Evolutionary conservation across 2,329 filamentous ascomycete species (phyloP).

Genomic region (Cladobotryum mycophilum): DNA sequence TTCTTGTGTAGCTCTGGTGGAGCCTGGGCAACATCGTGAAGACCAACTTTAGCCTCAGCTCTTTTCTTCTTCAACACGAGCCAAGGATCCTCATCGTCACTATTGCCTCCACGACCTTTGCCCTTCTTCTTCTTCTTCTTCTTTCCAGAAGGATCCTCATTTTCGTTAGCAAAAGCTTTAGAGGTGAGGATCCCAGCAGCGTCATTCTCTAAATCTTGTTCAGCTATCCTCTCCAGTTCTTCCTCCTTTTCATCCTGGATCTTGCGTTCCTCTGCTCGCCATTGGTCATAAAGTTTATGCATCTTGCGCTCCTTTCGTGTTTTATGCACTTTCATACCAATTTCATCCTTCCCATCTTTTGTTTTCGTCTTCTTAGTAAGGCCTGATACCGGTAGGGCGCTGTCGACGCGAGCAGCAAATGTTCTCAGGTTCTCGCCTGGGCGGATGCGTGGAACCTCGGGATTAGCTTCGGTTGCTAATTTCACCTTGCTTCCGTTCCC

Average conservation of each 20-base stretch:
- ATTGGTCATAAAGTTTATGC: slow-evolving; percentile 73
- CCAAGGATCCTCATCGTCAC: slow-evolving; percentile 64
- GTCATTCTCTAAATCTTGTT: slow-evolving; percentile 54
- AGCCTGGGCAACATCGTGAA: slow-evolving; percentile 61
- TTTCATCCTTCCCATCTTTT: slow-evolving; percentile 55
- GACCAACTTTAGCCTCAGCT: slow-evolving; percentile 45
- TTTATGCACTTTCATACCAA: slow-evolving; percentile 59
- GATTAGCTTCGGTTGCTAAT: slow-evolving; percentile 18
- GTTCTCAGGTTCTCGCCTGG: slow-evolving; percentile 79
- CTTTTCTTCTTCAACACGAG: slow-evolving; percentile 62
- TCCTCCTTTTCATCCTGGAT: slow-evolving; percentile 60
- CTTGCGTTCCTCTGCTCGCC: slow-evolving; percentile 60
- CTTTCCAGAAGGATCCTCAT: slow-evolving; percentile 22
- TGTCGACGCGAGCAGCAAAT: slow-evolving; percentile 77
- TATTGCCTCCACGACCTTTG: slow-evolving; percentile 39
- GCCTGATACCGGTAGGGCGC: slow-evolving; percentile 69
- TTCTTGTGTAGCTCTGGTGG: slow-evolving; percentile 64
- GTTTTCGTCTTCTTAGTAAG: slow-evolving; percentile 55
- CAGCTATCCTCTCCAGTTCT: slow-evolving; percentile 57
- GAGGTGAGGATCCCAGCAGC: slow-evolving; percentile 39
- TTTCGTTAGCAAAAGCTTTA: slow-evolving; percentile 39
- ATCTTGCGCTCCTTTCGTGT: slow-evolving; percentile 84
- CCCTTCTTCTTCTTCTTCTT: slow-evolving; percentile 27
- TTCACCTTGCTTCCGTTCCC: slow-evolving; percentile 36
- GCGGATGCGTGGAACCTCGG: slow-evolving; percentile 59